Percentiles rank a stretch among this genome's conserved stretches.
phyloP scores from a whole-genome alignment of 805 yeast genomes.

The Saccharomycopsis oosterbeekiorum region DNA sequence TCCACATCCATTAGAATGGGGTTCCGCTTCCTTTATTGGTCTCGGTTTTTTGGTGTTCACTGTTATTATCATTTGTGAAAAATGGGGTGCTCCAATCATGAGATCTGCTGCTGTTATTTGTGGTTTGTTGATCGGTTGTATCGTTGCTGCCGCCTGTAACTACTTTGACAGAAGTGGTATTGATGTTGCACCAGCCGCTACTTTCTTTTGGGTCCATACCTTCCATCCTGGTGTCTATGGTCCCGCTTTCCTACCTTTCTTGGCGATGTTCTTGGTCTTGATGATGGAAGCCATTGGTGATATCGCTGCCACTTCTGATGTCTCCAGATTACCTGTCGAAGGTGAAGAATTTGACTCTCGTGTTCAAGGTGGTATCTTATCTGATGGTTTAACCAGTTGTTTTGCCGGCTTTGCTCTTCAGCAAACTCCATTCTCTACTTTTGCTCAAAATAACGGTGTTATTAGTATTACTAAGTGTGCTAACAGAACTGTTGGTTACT shows the following conservation, averaged over 20 bases:
- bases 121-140: conserved; percentile 80
- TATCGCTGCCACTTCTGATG: conserved; percentile 89
- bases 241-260: conserved; percentile 75
- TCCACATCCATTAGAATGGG: conserved; percentile 60
- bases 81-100: conserved; percentile 91
- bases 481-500: conserved; percentile 67
- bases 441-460: conserved; percentile 95
- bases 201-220: conserved; percentile 83
- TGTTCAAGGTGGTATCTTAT: conserved; percentile 86
- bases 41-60: conserved; percentile 76
- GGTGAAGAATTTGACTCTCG: conserved; percentile 76
- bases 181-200: conserved; percentile 66
- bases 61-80: conserved; percentile 66
- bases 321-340: conserved; percentile 73
- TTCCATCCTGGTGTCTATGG: conserved; percentile 70
- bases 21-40: conserved; percentile 80
- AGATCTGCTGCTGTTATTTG: conserved; percentile 86
- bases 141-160: conserved; percentile 85
- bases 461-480: conserved; percentile 90
- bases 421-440: conserved; percentile 81
- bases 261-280: conserved; percentile 71
- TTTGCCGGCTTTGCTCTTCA: conserved; percentile 62
- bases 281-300: conserved; percentile 96
- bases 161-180: conserved; percentile 56
- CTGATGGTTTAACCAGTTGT: conserved; percentile 61